Base-by-base conservation (phyloP, 148 eudicot genomes). In the Euryodendron excelsum region DNA sequence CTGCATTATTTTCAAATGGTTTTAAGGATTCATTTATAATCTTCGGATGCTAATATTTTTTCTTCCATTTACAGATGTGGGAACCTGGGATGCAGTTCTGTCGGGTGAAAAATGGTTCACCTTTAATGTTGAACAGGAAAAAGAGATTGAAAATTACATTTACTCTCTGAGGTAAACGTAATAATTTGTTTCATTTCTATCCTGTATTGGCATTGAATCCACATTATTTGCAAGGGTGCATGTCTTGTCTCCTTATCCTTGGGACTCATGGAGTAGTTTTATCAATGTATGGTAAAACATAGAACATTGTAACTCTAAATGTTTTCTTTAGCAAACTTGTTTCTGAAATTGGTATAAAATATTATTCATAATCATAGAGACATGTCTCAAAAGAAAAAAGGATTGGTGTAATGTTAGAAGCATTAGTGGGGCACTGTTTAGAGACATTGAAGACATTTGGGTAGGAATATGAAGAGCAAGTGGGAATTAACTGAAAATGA, bases 101-200 rank as follows among this genome's bases (percentile, higher is more conserved):
- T 77, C 76, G 8, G 84, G 81, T 58, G 98, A 93, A 39, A 91
- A 85, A 75, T 95, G 98, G 98, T 86, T 69, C 69, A 73, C 87
- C 52, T 87, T 81, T 70, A 86, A 91, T 58, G 91, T 50, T 64
- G 90, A 85, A 66, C 91, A 88, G 78, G 79, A 64, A 31, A 81
- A 87, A 78, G 60, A 74, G 28, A 73, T 89, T 79, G 91, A 90
- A 28, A 82, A 83, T 59, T 70, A 69, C 75, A 82, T 87, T 25
- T 73, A 72, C 71, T 44, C 81, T 60, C n/a, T 56, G 20, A 88
- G 93, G 95, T 91, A 82, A 81, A 47, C 27, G 9, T 9, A 20
- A 25, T 56, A 25, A 68, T 82, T 15, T 82, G 45, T 59, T 52
- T 33, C 63, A 77, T 10, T 39, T 63, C 45, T 67, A 77, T 79